Evolutionary conservation across 371 early-diverging fungal genomes (phyloP), one percentile per base, ranked within the genome.

Genomic region (Choanephora cucurbitarum): DNA sequence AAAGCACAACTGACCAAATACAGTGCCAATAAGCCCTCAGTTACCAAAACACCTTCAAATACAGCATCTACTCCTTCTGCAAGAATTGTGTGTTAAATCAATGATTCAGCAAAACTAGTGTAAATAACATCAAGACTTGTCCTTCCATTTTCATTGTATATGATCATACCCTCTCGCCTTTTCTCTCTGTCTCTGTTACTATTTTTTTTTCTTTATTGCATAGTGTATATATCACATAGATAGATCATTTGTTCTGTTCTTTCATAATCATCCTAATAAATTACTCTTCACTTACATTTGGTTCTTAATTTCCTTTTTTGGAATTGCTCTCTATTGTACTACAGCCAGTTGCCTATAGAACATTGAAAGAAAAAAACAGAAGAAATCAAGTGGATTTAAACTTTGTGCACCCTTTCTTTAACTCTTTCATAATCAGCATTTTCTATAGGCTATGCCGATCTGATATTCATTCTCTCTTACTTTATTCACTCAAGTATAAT

Each of bases 1-100:
- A 65, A 43, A 50, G 57, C 51, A 15, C 65, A 56, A 37, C 46
- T 65, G 34, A 39, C 41, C 6, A 61, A 46, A 44, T 44, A 23
- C 42, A 19, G 14, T 21, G 15, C 4, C 17, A 9, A 3, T 14
- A 31, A n/a, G 23, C 5, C 13, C 52, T 18, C 18, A 31, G 28
- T 28, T 28, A 28, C 28, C 28, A 28, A 28, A 28, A 28, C 28
- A 28, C 28, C 28, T 42, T 15, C 28, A 19, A 17, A 42, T 52
- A 18, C 52, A 11, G 18, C 32, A 18, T 14, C 44, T 24, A 23
- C 52, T 19, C 17, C 31, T 32, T 17, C 43, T 10, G 18, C 44
- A 23, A 51, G 51, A 51, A 51, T 51, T 23, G 39, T 51, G 5
- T 51, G 51, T 24, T 40, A 41, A 40, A 49, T 2, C 14, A 37